Evolutionary conservation across 805 yeast genomes (phyloP).

Genomic region (Candida endomychidarum): DNA sequence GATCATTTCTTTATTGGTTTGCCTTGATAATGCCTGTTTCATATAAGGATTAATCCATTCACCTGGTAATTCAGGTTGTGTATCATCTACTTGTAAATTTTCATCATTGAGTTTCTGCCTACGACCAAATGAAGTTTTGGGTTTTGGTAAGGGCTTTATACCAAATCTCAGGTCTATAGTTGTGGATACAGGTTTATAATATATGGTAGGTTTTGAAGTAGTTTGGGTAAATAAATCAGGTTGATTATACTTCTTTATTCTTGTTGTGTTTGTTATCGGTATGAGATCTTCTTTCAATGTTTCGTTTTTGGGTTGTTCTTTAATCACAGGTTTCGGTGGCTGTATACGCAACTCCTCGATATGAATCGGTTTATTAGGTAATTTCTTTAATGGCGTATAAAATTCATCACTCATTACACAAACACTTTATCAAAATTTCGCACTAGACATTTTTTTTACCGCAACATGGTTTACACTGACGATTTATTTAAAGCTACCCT

Average conservation of each 20-base stretch:
- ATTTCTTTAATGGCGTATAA: conserved; percentile 16
- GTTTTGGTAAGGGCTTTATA: conserved; percentile 25
- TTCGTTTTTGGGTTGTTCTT: neutral
- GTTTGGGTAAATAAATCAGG: conserved; percentile 11
- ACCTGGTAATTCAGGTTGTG: conserved; percentile 15
- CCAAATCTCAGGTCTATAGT: conserved; percentile 27
- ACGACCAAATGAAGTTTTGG: conserved; percentile 1
- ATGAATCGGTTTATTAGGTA: conserved; percentile 13
- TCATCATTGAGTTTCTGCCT: neutral
- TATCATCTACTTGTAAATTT: neutral
- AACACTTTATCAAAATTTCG: too few species aligned
- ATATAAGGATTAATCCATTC: conserved; percentile 46
- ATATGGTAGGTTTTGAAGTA: conserved; percentile 22
- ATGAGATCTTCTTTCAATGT: neutral
- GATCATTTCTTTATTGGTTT: conserved; percentile 41
- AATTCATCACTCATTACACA: conserved; percentile 5
- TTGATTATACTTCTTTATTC: conserved; percentile 19
- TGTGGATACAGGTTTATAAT: conserved; percentile 32
- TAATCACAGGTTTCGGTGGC: neutral
- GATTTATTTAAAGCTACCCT: conserved; percentile 11
- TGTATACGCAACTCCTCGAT: neutral
- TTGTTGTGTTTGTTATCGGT: conserved; percentile 8
- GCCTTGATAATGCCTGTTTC: conserved; percentile 44
- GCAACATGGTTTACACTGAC: neutral
- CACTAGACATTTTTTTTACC: too few species aligned